Evolutionary conservation across 179 eudicot genomes (phyloP).

Genomic region (Silene coronaria): DNA sequence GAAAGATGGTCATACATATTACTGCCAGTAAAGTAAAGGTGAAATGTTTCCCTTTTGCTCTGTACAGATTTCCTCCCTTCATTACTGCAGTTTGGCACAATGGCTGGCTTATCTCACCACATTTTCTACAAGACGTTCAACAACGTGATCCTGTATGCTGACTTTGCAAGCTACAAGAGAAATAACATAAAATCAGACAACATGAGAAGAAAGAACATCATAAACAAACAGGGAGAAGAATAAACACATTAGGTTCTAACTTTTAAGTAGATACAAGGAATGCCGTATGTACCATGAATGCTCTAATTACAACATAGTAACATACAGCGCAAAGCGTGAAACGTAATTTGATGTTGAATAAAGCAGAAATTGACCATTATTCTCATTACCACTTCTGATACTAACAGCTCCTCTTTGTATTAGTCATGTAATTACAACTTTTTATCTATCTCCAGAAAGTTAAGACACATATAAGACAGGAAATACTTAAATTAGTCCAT

Average conservation of each 20-base stretch:
- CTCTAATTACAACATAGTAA: not conserved
- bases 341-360: not conserved
- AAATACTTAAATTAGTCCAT: not conserved
- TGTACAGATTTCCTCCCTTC: slow-evolving; percentile 35
- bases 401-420: not conserved
- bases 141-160: not conserved
- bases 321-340: not conserved
- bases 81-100: slow-evolving; percentile 24
- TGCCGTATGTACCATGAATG: not conserved
- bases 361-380: not conserved
- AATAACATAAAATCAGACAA: not conserved
- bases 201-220: not conserved
- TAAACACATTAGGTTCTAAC: not conserved
- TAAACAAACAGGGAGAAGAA: not conserved
- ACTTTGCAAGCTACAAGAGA: slow-evolving; percentile 15
- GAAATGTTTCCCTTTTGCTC: slow-evolving; percentile 37
- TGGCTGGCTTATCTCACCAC: slow-evolving; percentile 24
- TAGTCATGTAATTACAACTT: not conserved
- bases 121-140: slow-evolving; percentile 8
- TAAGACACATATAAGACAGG: not conserved
- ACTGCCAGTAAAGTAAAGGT: slow-evolving; percentile 30
- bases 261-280: not conserved
- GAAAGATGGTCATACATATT: slow-evolving; percentile 33
- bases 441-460: not conserved
- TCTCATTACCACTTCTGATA: not conserved